Evolutionary conservation across 768 basidiomycete species (phyloP).

Genomic region (Tricholoma matsutake): DNA sequence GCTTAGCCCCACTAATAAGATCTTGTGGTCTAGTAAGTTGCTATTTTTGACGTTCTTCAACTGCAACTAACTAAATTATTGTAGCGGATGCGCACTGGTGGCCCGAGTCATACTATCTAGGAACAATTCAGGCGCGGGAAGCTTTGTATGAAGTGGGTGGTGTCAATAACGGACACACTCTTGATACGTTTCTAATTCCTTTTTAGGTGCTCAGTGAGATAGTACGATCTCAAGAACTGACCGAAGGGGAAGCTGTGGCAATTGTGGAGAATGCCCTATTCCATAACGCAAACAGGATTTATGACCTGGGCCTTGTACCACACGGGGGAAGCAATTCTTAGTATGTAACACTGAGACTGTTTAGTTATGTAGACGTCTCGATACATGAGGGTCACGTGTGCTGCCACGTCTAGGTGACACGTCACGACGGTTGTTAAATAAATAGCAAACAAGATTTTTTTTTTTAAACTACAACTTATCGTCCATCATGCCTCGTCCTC

Average conservation of each 20-base stretch:
- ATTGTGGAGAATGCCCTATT: conserved; percentile 60
- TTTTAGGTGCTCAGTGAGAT: conserved; percentile 54
- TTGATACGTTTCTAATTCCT: not conserved
- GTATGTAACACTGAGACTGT: no score
- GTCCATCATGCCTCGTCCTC: conserved; percentile 42
- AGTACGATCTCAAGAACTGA: conserved; percentile 47
- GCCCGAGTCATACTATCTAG: conserved; percentile 77
- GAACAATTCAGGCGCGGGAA: conserved; percentile 58
- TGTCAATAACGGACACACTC: not conserved
- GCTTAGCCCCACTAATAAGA: conserved; percentile 71
- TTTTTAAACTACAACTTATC: conserved; percentile 23
- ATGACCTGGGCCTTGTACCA: conserved; percentile 47
- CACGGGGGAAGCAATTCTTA: no score
- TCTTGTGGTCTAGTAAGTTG: conserved; percentile 74
- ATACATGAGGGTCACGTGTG: conserved; percentile 27
- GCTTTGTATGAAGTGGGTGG: conserved; percentile 53
- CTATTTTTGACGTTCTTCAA: not conserved
- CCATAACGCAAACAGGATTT: conserved; percentile 63
- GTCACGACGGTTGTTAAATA: conserved; percentile 30
- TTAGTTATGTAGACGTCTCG: no score
- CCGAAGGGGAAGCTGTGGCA: conserved; percentile 48
- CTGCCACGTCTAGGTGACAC: conserved; percentile 42
- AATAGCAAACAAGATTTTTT: conserved; percentile 22
- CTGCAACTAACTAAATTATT: not conserved
- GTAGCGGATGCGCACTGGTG: conserved; percentile 68